Evolutionary conservation across 441 rosid species (phyloP), one percentile per base, ranked within the genome.

Genomic region (Populus hybrid): DNA sequence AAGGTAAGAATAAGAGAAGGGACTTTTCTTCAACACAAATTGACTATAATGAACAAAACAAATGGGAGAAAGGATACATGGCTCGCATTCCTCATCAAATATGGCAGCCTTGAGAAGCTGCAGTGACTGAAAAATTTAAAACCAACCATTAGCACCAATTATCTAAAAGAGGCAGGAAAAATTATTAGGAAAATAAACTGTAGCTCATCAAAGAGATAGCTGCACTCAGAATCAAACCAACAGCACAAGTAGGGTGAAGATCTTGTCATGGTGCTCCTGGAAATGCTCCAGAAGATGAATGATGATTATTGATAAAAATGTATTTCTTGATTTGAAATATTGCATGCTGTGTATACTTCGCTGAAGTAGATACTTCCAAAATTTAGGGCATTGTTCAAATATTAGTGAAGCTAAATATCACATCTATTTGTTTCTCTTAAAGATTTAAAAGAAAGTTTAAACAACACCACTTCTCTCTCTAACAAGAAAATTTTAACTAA

Each of bases 31-130:
- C 11, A 12, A 28, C 71, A 69, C 64, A 72, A 46, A 4, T 28
- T 40, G 14, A 11, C 11, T 57, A 12, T 54, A 42, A 59, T 73
- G 69, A 69, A 73, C 38, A 54, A 6, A 77, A 77, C 57, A 24
- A 81, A 76, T 67, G 26, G 9, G 72, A 61, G 14, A 34, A 70
- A 86, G 88, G 99, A 94, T 94, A 95, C 99, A 81, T 40, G 91
- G 88, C 79, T 93, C 98, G 80, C 97, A 95, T 84, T 94, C 97
- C 83, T 85, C 78, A 77, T 89, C 93, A 87, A 88, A 94, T 73
- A 91, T 89, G 70, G 97, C 94, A 26, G 80, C 88, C 89, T 89
- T 93, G 28, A 92, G 89, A 78, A 92, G 89, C 85, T 92, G 92
- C 83, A 95, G 83, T 61, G 97, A 95, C 99, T 95, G 90, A 79